Evolutionary conservation across 2,329 filamentous ascomycete species (phyloP).

Genomic region (Ophiostoma quercus): DNA sequence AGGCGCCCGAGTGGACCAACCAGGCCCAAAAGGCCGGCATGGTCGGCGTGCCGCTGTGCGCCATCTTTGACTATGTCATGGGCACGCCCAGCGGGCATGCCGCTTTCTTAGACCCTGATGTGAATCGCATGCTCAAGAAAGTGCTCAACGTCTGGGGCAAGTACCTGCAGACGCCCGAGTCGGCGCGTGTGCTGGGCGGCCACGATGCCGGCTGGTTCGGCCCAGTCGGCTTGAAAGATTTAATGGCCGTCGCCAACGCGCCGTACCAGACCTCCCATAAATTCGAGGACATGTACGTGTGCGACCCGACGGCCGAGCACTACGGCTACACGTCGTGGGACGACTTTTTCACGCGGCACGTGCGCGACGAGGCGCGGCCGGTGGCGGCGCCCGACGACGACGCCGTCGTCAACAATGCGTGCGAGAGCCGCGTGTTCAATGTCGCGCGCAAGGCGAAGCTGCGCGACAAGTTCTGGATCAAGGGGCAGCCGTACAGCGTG

Average conservation of each 20-base stretch:
- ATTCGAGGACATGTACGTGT: constrained; percentile 58
- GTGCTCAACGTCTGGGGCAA: constrained; percentile 54
- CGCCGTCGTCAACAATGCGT: constrained; percentile 54
- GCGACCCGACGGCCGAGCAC: constrained; percentile 49
- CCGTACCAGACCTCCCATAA: constrained; percentile 39
- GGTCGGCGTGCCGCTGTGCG: constrained; percentile 51
- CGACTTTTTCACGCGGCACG: constrained; percentile 58
- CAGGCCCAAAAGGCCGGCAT: constrained; percentile 47
- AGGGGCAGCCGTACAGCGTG: constrained; percentile 63
- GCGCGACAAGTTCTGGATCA: constrained; percentile 62
- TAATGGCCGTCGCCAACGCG: constrained; percentile 49
- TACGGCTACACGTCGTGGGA: constrained; percentile 65
- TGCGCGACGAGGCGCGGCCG: constrained; percentile 52
- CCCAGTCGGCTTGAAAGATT: constrained; percentile 41
- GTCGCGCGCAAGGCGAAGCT: constrained; percentile 47
- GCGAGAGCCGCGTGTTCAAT: constrained; percentile 58
- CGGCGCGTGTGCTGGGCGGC: constrained; percentile 46
- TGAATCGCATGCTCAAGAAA: constrained; percentile 50
- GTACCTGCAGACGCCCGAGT: constrained; percentile 49
- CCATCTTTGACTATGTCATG: constrained; percentile 54
- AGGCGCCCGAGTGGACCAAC: constrained; percentile 50
- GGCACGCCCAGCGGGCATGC: constrained; percentile 50
- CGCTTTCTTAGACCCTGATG: constrained; percentile 51
- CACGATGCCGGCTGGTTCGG: constrained; percentile 52
- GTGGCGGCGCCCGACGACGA: constrained; percentile 52